Conservation (phyloP, 208 protist species). For the Trypanosoma scelopori region DNA sequence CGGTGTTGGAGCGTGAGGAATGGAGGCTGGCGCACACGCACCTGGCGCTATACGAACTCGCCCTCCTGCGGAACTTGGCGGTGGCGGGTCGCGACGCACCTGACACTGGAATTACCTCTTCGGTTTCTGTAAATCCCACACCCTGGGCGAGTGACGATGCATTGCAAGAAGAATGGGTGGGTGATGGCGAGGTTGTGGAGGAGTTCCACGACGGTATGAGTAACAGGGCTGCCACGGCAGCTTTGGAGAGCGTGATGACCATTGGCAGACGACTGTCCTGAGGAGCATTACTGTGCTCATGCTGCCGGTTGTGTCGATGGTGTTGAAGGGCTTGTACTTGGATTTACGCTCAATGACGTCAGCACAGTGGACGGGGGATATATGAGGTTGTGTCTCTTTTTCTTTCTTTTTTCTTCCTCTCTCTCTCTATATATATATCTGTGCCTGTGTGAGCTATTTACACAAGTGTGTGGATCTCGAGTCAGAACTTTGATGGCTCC, state of each 20-base stretch:
- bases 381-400: too few relatives aligned
- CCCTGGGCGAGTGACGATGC: conserved; percentile 24
- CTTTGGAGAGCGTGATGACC: conserved; percentile 30
- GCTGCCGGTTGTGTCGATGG: too few relatives aligned
- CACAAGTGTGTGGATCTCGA: too few relatives aligned
- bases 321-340: neutral
- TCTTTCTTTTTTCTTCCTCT: too few relatives aligned
- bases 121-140: neutral
- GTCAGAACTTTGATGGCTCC: too few relatives aligned
- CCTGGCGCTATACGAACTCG: conserved; percentile 58
- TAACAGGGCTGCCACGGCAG: neutral
- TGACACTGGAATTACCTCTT: conserved; percentile 5
- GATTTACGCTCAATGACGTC: too few relatives aligned
- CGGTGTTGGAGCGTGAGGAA: conserved; percentile 50
- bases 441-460: too few relatives aligned
- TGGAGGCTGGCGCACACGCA: conserved; percentile 49
- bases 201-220: conserved; percentile 8
- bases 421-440: too few relatives aligned
- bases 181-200: conserved; percentile 9
- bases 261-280: conserved; percentile 13
- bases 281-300: neutral
- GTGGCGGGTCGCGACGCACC: conserved; percentile 7
- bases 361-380: too few relatives aligned
- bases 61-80: conserved; percentile 32
- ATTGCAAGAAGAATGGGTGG: conserved; percentile 26